These are phyloP conservation scores for Termitomyces sp. DNA, from an alignment of 768 basidiomycete species.

Conservation along the genomic window DNA sequence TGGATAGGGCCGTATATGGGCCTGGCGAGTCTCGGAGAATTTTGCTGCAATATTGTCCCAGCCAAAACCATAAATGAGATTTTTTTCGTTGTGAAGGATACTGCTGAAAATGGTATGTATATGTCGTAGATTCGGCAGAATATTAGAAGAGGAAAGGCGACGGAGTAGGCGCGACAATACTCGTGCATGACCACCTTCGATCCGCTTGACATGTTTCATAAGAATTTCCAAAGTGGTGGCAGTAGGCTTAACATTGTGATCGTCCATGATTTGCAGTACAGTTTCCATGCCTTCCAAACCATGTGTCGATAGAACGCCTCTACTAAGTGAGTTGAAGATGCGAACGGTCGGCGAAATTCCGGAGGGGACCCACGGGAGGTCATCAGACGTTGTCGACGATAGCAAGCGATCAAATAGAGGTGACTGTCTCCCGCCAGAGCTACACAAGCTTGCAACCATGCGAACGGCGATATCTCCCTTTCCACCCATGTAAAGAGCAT, in stretches of 20 bases:
- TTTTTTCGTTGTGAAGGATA: constrained; percentile 48
- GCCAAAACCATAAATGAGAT: constrained; percentile 33
- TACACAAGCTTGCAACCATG: constrained; percentile 44
- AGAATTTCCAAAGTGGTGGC: constrained; percentile 49
- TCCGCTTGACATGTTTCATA: constrained; percentile 42
- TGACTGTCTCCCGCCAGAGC: constrained; percentile 18
- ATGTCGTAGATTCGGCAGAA: constrained; percentile 49
- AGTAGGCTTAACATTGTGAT: constrained; percentile 44
- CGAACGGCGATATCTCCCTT: constrained; percentile 44
- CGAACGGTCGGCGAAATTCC: constrained; percentile 32
- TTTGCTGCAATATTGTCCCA: constrained; percentile 38
- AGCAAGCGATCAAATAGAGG: constrained; percentile 22
- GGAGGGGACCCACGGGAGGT: constrained; percentile 24
- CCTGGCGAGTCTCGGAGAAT: constrained; percentile 26
- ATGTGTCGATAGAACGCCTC: constrained; percentile 38
- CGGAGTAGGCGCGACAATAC: constrained; percentile 44
- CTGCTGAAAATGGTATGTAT: constrained; percentile 50
- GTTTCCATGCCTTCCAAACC: constrained; percentile 42
- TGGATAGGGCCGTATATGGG: constrained; percentile 9
- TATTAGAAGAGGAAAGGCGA: constrained; percentile 30
- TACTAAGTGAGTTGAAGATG: constrained; percentile 59
- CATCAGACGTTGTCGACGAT: constrained; percentile 10
- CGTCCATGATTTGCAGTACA: constrained; percentile 52
- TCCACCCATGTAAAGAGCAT: constrained; percentile 44
- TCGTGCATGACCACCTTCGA: constrained; percentile 35